Conservation (phyloP, 2,329 filamentous ascomycete genomes). For the Botrytis paeoniae region DNA sequence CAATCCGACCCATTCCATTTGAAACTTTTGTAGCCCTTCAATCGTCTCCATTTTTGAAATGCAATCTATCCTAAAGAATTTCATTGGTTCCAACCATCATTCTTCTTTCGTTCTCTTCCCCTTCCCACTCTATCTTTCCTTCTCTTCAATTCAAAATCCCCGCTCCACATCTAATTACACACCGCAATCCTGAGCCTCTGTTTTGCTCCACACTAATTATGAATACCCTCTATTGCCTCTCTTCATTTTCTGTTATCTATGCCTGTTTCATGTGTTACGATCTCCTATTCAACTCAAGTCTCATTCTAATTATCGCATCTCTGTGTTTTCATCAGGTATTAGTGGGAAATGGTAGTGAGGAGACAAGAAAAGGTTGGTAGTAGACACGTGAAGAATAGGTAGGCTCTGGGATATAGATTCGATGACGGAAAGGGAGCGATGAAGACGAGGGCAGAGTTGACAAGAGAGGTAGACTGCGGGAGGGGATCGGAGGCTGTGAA, state of each 20-base stretch:
- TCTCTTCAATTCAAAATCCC: background rate
- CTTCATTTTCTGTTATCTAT: background rate
- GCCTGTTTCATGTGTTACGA: background rate
- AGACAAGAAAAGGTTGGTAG: background rate
- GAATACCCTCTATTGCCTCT: background rate
- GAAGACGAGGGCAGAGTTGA: background rate
- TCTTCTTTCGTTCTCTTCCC: background rate
- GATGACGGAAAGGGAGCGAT: background rate
- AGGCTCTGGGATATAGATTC: too few relatives aligned
- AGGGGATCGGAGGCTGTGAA: background rate
- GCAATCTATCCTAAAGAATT: background rate
- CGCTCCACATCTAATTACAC: background rate
- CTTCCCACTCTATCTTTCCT: background rate
- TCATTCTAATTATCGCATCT: background rate
- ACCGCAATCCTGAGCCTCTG: background rate
- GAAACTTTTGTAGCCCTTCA: background rate
- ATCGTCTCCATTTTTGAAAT: background rate
- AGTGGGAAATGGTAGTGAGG: background rate
- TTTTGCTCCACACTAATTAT: background rate
- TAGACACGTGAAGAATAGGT: too few relatives aligned
- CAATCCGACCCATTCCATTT: background rate
- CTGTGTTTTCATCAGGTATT: background rate
- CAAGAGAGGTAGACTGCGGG: background rate
- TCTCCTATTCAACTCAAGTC: background rate
- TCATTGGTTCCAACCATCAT: background rate